Conservation (phyloP, 2,329 filamentous ascomycete genomes). For the Penicillium sp. region DNA sequence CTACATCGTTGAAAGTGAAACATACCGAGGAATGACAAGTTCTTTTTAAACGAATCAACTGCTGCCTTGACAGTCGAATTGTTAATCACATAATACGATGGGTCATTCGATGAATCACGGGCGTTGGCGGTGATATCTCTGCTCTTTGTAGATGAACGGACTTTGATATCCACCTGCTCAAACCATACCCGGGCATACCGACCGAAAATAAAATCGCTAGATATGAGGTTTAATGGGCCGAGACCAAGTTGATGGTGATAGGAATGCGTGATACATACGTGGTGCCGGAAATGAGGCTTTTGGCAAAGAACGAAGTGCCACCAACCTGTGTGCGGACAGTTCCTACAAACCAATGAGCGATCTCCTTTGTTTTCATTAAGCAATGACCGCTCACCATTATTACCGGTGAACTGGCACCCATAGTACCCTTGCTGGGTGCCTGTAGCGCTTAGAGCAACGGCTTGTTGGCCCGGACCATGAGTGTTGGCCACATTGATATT, state of each 20-base stretch:
- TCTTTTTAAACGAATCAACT: background rate
- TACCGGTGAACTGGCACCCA: background rate
- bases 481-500: constrained; percentile 4
- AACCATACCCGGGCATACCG: constrained; percentile 5
- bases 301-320: background rate
- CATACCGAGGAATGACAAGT: background rate
- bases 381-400: background rate
- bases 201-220: constrained; percentile 1
- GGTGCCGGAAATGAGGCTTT: background rate
- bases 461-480: background rate
- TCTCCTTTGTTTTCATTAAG: background rate
- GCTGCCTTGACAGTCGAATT: constrained; percentile 6
- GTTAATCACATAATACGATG: constrained; percentile 2
- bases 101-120: background rate
- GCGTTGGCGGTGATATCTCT: constrained; percentile 1
- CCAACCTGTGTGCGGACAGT: constrained; percentile 1
- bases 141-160: background rate
- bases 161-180: background rate
- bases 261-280: background rate
- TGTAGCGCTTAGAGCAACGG: background rate
- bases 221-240: background rate
- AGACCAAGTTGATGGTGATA: background rate
- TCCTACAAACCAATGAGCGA: background rate
- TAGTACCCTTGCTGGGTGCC: constrained; percentile 7
- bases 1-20: background rate